These are phyloP conservation scores for Ammopiptanthus mongolicus DNA, from an alignment of 306 rosid species.

Conservation along the genomic window DNA sequence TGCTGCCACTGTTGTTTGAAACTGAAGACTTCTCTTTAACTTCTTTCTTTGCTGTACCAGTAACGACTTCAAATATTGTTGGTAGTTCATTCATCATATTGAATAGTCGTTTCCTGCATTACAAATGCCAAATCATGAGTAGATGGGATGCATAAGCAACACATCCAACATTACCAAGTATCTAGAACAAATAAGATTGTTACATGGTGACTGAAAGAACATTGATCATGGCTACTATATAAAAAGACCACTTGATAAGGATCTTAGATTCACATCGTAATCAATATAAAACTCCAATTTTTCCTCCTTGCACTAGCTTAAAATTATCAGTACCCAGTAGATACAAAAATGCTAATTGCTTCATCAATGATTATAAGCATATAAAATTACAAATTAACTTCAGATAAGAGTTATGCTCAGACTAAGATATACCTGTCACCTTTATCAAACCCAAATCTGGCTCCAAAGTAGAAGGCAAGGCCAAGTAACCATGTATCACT, in stretches of 20 bases:
- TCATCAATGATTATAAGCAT: slow-evolving; percentile 7
- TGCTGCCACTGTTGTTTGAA: slow-evolving; percentile 64
- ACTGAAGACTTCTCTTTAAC: slow-evolving; percentile 73
- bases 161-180: slow-evolving; percentile 1
- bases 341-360: slow-evolving; percentile 4
- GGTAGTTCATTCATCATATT: slow-evolving; percentile 79
- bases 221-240: not conserved
- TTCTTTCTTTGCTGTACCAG: slow-evolving; percentile 62
- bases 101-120: slow-evolving; percentile 73
- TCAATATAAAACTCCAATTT: not conserved
- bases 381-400: slow-evolving; percentile 15
- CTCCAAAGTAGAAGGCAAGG: slow-evolving; percentile 86
- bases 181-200: slow-evolving; percentile 1
- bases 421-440: slow-evolving; percentile 55
- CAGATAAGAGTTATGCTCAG: not conserved
- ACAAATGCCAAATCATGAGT: slow-evolving; percentile 9
- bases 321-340: not conserved
- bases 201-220: not conserved
- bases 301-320: slow-evolving; percentile 6
- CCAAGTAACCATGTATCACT: slow-evolving; percentile 86
- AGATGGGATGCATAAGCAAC: not conserved
- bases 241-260: not conserved
- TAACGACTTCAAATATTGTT: slow-evolving; percentile 73
- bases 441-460: slow-evolving; percentile 83
- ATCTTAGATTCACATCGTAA: slow-evolving; percentile 9